phyloP scores from a whole-genome alignment of 225 moss, liverwort and hornwort genomes.

The Ulota crispa region DNA sequence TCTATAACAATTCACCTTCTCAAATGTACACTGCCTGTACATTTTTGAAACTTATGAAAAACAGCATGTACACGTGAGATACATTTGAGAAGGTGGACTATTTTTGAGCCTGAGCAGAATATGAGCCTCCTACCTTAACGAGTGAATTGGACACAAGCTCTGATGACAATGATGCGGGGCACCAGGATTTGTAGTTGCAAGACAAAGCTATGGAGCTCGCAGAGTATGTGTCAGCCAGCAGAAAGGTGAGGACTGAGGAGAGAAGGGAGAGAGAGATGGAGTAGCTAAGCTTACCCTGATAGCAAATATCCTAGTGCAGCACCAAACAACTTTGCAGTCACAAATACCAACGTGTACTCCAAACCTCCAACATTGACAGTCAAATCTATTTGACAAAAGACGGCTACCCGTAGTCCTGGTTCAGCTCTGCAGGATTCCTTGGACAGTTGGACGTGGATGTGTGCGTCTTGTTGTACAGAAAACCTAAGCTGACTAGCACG shows the following conservation, averaged over 20 bases:
- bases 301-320: not conserved
- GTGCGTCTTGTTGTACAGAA: not conserved
- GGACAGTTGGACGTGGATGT: slow-evolving; percentile 18
- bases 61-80: too few relatives aligned
- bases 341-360: not conserved
- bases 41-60: too few relatives aligned
- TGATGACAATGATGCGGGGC: slow-evolving; percentile 1
- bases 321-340: not conserved
- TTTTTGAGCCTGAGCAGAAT: too few relatives aligned
- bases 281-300: not conserved
- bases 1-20: too few relatives aligned
- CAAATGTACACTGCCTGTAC: too few relatives aligned
- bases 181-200: not conserved
- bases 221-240: not conserved
- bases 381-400: slow-evolving; percentile 3
- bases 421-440: not conserved
- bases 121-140: too few relatives aligned
- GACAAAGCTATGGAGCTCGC: not conserved
- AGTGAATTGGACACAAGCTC: not conserved
- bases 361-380: not conserved
- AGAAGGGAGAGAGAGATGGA: not conserved
- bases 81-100: too few relatives aligned
- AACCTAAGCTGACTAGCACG: not conserved
- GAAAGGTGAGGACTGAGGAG: not conserved
- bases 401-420: not conserved